Percentiles rank a stretch among this genome's conserved stretches.
Evolutionary conservation across 805 yeast genomes (phyloP).

Genomic region (Lipomyces anomalus): DNA sequence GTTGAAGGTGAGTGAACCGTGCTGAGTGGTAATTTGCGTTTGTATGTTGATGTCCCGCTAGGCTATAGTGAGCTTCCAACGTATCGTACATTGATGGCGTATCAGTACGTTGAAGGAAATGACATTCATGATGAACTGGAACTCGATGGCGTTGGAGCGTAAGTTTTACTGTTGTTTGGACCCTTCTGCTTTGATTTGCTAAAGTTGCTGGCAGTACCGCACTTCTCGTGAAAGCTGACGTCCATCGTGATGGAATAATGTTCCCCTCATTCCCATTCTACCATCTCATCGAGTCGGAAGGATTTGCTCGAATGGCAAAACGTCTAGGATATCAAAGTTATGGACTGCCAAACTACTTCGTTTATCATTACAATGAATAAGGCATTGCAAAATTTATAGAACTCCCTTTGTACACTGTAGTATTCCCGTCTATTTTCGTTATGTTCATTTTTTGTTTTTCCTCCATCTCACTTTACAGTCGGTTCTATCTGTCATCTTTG

Average conservation of each 20-base stretch:
- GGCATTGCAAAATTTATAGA: neutral
- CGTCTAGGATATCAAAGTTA: conserved; percentile 83
- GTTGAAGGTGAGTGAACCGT: conserved; percentile 62
- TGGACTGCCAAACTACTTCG: conserved; percentile 92
- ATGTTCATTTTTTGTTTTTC: no score
- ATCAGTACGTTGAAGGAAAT: conserved; percentile 62
- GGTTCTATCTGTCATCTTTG: no score
- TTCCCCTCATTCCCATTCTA: conserved; percentile 98
- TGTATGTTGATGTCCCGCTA: neutral
- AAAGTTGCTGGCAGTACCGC: conserved; percentile 56
- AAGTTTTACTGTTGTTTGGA: neutral
- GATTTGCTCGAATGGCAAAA: conserved; percentile 94
- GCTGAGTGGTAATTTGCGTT: neutral
- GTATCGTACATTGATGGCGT: conserved; percentile 91
- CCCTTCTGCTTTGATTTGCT: neutral
- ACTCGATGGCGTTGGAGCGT: conserved; percentile 90
- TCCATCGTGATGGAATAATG: conserved; percentile 99
- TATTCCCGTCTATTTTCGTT: no score
- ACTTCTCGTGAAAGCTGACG: conserved; percentile 91
- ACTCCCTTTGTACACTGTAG: no score
- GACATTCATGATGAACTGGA: conserved; percentile 62
- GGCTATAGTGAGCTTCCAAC: conserved; percentile 82
- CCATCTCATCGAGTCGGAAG: conserved; percentile 95
- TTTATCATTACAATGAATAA: conserved; percentile 79
- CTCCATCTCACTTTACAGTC: no score